phyloP scores from a whole-genome alignment of 257 asterid species.

The Leonotis leonurus region DNA sequence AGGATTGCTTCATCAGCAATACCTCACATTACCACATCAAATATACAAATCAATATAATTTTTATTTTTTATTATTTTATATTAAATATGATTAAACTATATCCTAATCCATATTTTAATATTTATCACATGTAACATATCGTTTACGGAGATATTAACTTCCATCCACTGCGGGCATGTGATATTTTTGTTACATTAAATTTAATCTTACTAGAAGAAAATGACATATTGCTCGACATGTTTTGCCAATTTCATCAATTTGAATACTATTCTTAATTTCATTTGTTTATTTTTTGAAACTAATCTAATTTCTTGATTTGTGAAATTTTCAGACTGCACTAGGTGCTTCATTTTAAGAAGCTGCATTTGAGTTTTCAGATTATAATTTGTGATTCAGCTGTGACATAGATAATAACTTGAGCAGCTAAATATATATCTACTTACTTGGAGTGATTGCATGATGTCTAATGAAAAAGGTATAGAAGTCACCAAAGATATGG shows the following conservation, averaged over 20 bases:
- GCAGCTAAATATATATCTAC: conserved; percentile 1
- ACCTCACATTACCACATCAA: too few relatives aligned
- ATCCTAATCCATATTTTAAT: too few relatives aligned
- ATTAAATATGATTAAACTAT: too few relatives aligned
- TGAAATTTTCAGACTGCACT: conserved; percentile 16
- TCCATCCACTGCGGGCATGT: too few relatives aligned
- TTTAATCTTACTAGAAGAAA: background rate
- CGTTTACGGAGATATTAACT: too few relatives aligned
- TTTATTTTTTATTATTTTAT: too few relatives aligned
- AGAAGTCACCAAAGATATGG: conserved; percentile 55
- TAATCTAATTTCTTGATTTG: background rate
- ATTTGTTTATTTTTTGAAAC: background rate
- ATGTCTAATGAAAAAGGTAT: conserved; percentile 54
- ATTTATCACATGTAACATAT: too few relatives aligned
- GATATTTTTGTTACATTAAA: background rate
- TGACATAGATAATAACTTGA: conserved; percentile 10
- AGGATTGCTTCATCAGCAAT: too few relatives aligned
- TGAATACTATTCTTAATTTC: background rate
- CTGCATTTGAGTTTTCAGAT: background rate
- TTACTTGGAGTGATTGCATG: conserved; percentile 15
- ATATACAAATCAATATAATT: too few relatives aligned
- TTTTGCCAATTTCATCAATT: background rate
- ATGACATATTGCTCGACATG: background rate
- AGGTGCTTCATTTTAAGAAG: background rate
- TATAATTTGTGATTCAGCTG: background rate